A percentile compares a stretch with the other conserved stretches of the same genome.
phyloP scores from a whole-genome alignment of 805 yeast species.

The Starmerella floricola region DNA sequence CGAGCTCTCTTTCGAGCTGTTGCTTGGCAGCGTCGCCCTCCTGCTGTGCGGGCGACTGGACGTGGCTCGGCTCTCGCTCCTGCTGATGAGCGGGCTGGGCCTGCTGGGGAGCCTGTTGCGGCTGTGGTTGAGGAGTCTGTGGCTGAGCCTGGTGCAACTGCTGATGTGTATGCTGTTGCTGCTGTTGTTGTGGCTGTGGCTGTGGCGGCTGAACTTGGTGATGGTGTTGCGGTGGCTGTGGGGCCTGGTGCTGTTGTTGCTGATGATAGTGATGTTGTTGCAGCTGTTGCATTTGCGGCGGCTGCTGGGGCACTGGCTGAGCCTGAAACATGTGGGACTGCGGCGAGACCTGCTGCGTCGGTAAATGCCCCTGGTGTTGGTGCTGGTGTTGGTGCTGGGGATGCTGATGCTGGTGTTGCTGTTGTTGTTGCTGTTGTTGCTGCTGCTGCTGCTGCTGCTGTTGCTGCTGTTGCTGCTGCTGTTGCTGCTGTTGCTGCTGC shows the following conservation, averaged over 20 bases:
- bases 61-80: not conserved
- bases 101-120: not conserved
- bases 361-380: not conserved
- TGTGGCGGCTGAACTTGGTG: too few relatives aligned
- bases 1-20: conserved; percentile 21
- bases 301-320: not conserved
- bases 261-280: conserved; percentile 24
- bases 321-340: too few relatives aligned
- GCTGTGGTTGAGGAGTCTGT: too few relatives aligned
- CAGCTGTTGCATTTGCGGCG: conserved; percentile 5
- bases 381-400: conserved; percentile 30
- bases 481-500: conserved; percentile 1
- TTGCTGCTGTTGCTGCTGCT: not conserved
- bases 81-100: conserved; percentile 1
- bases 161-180: too few relatives aligned
- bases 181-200: too few relatives aligned
- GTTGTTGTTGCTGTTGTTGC: conserved; percentile 5
- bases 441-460: not conserved
- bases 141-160: conserved; percentile 3
- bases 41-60: not conserved
- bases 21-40: not conserved
- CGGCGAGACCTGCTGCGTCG: too few relatives aligned
- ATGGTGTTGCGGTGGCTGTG: too few relatives aligned
- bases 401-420: conserved; percentile 16
- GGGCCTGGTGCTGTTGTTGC: too few relatives aligned